Percentiles rank a stretch among this genome's conserved stretches.
phyloP scores from a whole-genome alignment of 2,329 filamentous ascomycete genomes.

The Eutypella sp. region DNA sequence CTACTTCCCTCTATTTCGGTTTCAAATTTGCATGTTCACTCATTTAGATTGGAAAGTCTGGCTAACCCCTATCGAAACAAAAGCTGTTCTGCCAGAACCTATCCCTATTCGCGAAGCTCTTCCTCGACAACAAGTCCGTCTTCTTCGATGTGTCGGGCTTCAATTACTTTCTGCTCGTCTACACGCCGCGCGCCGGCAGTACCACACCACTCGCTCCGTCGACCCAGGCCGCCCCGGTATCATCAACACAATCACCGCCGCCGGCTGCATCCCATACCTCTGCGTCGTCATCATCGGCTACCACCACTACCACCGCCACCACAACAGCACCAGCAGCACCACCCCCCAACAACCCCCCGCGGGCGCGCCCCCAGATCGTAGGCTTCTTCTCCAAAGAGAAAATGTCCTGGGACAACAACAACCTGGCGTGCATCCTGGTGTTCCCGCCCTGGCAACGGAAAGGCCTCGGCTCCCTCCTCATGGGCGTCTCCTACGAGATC shows the following conservation, averaged over 20 bases:
- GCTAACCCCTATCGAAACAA: background rate
- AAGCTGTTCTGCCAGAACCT: slow-evolving; percentile 90
- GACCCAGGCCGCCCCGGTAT: background rate
- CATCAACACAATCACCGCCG: background rate
- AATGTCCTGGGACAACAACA: slow-evolving; percentile 98
- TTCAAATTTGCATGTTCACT: too few relatives aligned
- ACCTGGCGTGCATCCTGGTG: slow-evolving; percentile 90
- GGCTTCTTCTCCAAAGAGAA: slow-evolving; percentile 99
- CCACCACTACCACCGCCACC: slow-evolving; percentile 3
- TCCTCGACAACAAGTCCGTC: slow-evolving; percentile 96
- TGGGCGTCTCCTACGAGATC: slow-evolving; percentile 91
- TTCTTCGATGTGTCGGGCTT: slow-evolving; percentile 96
- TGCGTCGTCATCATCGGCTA: background rate
- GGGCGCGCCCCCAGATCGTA: slow-evolving; percentile 54
- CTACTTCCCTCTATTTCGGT: too few relatives aligned
- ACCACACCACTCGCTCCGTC: background rate
- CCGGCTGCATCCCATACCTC: background rate
- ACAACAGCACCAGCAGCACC: background rate
- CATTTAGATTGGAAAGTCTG: slow-evolving; percentile 2
- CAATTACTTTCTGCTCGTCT: slow-evolving; percentile 87
- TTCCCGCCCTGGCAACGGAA: slow-evolving; percentile 95
- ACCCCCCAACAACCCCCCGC: slow-evolving; percentile 4
- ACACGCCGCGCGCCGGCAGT: slow-evolving; percentile 51
- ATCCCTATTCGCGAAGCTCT: slow-evolving; percentile 93
- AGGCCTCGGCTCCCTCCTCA: slow-evolving; percentile 80